Percentiles rank a stretch among this genome's conserved stretches.
Evolutionary conservation across 2,329 filamentous ascomycete genomes (phyloP).

Genomic region (Trichoderma atroviride): DNA sequence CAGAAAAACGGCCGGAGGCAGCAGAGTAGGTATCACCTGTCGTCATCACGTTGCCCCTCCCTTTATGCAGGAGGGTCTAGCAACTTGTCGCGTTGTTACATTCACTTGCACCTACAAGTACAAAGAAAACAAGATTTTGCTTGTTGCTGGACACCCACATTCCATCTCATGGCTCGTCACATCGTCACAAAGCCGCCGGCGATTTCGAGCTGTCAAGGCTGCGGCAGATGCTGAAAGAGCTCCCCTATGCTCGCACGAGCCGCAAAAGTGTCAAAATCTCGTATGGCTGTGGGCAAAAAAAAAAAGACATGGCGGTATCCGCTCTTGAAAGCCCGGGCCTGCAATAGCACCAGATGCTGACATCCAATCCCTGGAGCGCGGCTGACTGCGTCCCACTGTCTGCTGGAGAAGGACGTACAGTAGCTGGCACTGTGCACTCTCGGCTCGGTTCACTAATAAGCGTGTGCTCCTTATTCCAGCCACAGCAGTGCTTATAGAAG

Average conservation of each 20-base stretch:
- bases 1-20: conserved; percentile 5
- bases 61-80: conserved; percentile 24
- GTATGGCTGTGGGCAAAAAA: conserved; percentile 18
- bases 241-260: conserved; percentile 8
- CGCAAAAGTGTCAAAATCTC: conserved; percentile 18
- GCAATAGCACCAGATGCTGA: conserved; percentile 25
- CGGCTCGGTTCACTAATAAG: conserved; percentile 9
- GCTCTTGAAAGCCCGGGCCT: conserved; percentile 24
- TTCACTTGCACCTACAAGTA: background rate
- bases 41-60: conserved; percentile 27
- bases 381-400: conserved; percentile 26
- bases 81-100: background rate
- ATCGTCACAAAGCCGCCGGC: background rate
- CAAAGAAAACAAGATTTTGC: background rate
- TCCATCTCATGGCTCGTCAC: background rate
- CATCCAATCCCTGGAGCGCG: conserved; percentile 26
- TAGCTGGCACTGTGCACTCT: background rate
- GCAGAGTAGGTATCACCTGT: conserved; percentile 15
- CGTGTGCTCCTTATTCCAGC: conserved; percentile 18
- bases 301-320: conserved; percentile 18
- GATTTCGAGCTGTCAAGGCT: background rate
- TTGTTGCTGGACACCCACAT: conserved; percentile 13
- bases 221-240: background rate
- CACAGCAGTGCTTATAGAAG: conserved; percentile 3
- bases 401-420: conserved; percentile 7